Evolutionary conservation across 345 rosid genomes (phyloP), one percentile per base, ranked within the genome.

Genomic region (Lepidium aucheri): DNA sequence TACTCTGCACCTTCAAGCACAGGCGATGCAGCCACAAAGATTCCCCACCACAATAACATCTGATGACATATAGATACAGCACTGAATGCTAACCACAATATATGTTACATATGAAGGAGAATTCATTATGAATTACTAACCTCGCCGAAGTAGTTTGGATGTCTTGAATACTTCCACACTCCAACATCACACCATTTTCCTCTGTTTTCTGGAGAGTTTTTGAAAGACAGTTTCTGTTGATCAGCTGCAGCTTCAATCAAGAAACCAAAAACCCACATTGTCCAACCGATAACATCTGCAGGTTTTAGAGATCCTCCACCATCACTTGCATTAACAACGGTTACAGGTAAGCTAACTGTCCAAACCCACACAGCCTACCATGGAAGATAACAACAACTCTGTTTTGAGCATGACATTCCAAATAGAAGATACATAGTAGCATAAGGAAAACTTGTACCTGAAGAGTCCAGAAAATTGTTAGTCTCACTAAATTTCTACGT

Each of bases 101-200:
- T 4, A 13, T 2, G 40, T 3, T 2, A 47, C 12, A 36, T 17
- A 33, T 38, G 17, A 38, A 42, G 16, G 46, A 4, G 17, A 53
- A 3, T 5, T 54, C 32, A 8, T 1, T 14, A 9, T 0, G 20
- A 24, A 13, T 17, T 0, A 65, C 81, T 63, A 61, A 89, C 98
- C 89, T 91, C 98, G 40, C 98, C 98, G 15, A 91, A 85, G 77
- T 91, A 91, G 80, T 91, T 91, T 15, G 95, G 92, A 65, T 93
- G 98, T 43, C 96, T 88, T 36, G 96, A 73, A 59, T 77, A 85
- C 56, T 74, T 86, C 98, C 98, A 93, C 0, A 89, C 50, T 16
- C 98, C 98, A 72, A 77, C 74, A 52, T 87, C 79, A 82, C 96
- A 93, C 97, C 94, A 90, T 53, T 81, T 87, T 54, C 89, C 97